These are phyloP conservation scores for Babesia caballi DNA, from an alignment of 169 alveolate genomes.

Conservation along the genomic window DNA sequence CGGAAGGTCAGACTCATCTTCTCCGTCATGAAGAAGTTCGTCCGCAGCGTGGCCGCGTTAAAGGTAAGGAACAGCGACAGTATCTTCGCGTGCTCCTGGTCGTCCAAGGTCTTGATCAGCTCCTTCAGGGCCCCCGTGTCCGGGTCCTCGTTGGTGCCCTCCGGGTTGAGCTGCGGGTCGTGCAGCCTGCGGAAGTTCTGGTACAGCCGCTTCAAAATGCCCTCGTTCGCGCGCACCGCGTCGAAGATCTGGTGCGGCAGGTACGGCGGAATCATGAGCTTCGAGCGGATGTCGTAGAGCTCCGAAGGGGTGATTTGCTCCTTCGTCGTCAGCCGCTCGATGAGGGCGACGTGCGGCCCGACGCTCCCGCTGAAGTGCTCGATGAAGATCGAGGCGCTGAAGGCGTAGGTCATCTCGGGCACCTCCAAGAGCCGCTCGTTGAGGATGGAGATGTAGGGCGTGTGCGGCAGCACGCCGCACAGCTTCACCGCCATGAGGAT, in stretches of 20 bases:
- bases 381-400: conserved; percentile 59
- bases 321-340: conserved; percentile 53
- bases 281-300: conserved; percentile 70
- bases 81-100: conserved; percentile 68
- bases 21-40: conserved; percentile 71
- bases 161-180: conserved; percentile 23
- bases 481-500: conserved; percentile 16
- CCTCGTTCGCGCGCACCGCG: conserved; percentile 49
- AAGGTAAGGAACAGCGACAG: conserved; percentile 70
- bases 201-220: conserved; percentile 51
- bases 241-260: conserved; percentile 48
- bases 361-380: conserved; percentile 74
- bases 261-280: conserved; percentile 70
- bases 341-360: conserved; percentile 66
- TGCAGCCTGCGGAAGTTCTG: conserved; percentile 54
- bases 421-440: conserved; percentile 57
- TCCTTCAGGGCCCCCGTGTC: conserved; percentile 24
- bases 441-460: not conserved
- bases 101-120: conserved; percentile 64
- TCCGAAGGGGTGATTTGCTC: conserved; percentile 63
- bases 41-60: conserved; percentile 64
- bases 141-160: conserved; percentile 1
- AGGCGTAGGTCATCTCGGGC: conserved; percentile 63
- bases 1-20: conserved; percentile 72
- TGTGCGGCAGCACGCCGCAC: conserved; percentile 21